A percentile compares a stretch with the other conserved stretches of the same genome.
Evolutionary conservation across 371 early-diverging fungal genomes (phyloP).

Genomic region (Mucor lusitanicus): DNA sequence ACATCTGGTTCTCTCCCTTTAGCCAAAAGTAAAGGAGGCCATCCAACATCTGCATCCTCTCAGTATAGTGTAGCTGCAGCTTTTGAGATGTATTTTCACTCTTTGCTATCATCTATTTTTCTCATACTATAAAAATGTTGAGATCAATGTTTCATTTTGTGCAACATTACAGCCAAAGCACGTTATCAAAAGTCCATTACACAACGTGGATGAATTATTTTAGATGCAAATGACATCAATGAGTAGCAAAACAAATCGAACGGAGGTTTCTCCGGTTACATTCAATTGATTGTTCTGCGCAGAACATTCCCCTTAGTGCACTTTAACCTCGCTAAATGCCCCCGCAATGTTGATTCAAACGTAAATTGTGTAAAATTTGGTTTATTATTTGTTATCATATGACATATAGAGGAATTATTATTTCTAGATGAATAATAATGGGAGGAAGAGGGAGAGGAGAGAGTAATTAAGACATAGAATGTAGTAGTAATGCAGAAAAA

Average conservation of each 20-base stretch:
- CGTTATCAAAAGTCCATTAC: background rate
- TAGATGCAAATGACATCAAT: background rate
- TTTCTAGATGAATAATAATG: background rate
- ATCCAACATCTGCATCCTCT: no score
- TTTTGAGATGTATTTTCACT: background rate
- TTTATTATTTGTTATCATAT: background rate
- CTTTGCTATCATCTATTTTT: background rate
- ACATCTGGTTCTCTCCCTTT: background rate
- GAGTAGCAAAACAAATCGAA: background rate
- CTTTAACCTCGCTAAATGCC: background rate
- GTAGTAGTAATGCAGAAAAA: background rate
- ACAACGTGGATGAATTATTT: background rate
- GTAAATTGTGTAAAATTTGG: background rate
- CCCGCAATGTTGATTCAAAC: background rate
- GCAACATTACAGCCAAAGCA: background rate
- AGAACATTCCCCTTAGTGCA: background rate
- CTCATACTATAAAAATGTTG: background rate
- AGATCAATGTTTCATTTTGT: background rate
- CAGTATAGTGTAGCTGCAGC: no score
- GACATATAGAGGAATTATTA: background rate
- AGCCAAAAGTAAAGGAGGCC: no score
- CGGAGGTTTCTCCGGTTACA: background rate
- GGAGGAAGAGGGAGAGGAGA: background rate
- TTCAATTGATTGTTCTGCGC: background rate
- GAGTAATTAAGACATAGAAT: constrained; percentile 1